Evolutionary conservation across 148 eudicot genomes (phyloP).

Genomic region (Euryodendron excelsum): DNA sequence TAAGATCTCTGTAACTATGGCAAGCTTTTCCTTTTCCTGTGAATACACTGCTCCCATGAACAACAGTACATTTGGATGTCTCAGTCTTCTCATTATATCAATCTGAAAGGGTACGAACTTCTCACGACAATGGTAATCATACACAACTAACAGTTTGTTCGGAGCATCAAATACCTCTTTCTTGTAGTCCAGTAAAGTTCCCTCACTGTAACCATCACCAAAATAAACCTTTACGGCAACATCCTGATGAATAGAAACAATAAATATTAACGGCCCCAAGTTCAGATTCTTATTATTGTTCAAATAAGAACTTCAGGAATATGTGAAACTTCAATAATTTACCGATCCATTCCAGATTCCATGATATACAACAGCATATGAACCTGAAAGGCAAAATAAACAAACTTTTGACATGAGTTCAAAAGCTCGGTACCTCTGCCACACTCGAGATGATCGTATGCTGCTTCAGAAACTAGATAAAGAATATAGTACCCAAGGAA

Average conservation of each 20-base stretch:
- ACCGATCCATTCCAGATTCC: constrained; percentile 94
- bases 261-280: not conserved
- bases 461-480: not conserved
- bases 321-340: constrained; percentile 16
- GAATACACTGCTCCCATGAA: constrained; percentile 88
- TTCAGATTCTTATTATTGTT: not conserved
- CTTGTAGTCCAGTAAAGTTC: constrained; percentile 56
- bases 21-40: constrained; percentile 63
- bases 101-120: constrained; percentile 39
- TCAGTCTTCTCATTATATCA: constrained; percentile 67
- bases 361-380: constrained; percentile 72
- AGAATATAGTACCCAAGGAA: not conserved
- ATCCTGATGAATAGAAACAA: constrained; percentile 49
- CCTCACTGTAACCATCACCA: constrained; percentile 56
- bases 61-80: constrained; percentile 92
- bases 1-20: constrained; percentile 77
- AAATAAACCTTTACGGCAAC: constrained; percentile 75
- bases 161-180: constrained; percentile 52
- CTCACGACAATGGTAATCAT: not conserved
- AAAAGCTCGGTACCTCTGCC: not conserved
- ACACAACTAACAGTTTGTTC: not conserved
- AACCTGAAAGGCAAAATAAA: constrained; percentile 44
- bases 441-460: not conserved
- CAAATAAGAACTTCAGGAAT: not conserved
- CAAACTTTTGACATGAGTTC: not conserved